A percentile compares a stretch with the other conserved stretches of the same genome.
Evolutionary conservation across 306 rosid genomes (phyloP).

Genomic region (Echinosophora koreensis): DNA sequence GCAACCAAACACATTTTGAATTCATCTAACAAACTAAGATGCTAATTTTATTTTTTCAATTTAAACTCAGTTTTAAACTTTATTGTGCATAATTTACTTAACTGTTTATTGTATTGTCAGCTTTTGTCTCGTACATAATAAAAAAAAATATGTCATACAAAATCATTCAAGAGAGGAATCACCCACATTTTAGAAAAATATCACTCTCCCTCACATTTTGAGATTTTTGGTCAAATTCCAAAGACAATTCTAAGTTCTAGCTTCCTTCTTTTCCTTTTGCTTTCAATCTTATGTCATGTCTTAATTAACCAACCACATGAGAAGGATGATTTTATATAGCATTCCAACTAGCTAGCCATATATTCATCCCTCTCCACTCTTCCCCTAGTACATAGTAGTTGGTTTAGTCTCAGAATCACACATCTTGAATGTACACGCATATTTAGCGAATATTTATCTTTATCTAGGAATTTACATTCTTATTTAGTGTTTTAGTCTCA

Average conservation of each 20-base stretch:
- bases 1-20: not conserved
- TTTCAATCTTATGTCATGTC: not conserved
- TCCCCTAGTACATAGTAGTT: not conserved
- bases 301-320: constrained; percentile 11
- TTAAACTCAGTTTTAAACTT: not conserved
- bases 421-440: not conserved
- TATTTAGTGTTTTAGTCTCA: too few species aligned
- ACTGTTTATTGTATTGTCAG: not conserved
- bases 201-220: constrained; percentile 15
- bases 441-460: not conserved
- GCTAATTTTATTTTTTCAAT: not conserved
- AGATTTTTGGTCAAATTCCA: constrained; percentile 38
- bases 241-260: not conserved
- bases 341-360: not conserved
- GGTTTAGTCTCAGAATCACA: not conserved
- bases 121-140: constrained; percentile 5
- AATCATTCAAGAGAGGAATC: not conserved
- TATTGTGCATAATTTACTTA: not conserved
- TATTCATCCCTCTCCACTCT: not conserved
- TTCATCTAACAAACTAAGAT: not conserved
- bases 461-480: not conserved
- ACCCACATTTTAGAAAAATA: constrained; percentile 31
- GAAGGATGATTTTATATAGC: not conserved
- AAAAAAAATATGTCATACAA: not conserved
- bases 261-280: not conserved